Percentiles rank a stretch among this genome's conserved stretches.
Evolutionary conservation across 202 grass and related monocot genomes (phyloP).

Genomic region (Saccharum hybrid): DNA sequence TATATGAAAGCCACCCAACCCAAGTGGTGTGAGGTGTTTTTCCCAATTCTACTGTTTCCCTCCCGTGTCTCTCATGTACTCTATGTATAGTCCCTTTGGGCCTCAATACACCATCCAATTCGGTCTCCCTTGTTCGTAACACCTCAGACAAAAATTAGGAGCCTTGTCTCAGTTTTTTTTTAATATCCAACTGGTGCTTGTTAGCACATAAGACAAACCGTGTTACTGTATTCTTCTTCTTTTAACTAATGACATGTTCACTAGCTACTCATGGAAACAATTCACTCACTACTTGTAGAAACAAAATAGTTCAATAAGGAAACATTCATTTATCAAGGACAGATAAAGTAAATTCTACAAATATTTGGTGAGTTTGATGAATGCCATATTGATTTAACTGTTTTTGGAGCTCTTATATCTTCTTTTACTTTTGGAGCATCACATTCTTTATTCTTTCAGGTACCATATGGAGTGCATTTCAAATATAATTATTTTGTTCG

Average conservation of each 20-base stretch:
- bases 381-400: slow-evolving; percentile 3
- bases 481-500: slow-evolving; percentile 97
- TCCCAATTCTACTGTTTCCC: too few relatives aligned
- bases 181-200: background rate
- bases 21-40: too few relatives aligned
- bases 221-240: background rate
- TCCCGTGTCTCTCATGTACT: too few relatives aligned
- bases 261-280: slow-evolving; percentile 20
- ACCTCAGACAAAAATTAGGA: too few relatives aligned
- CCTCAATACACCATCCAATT: too few relatives aligned
- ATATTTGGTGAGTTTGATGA: slow-evolving; percentile 30
- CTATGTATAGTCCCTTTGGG: too few relatives aligned
- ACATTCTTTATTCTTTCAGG: slow-evolving; percentile 56
- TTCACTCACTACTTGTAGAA: background rate
- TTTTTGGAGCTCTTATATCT: slow-evolving; percentile 3
- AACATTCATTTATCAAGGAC: slow-evolving; percentile 15
- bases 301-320: slow-evolving; percentile 14
- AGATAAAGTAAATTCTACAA: slow-evolving; percentile 16
- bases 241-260: slow-evolving; percentile 25
- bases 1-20: too few relatives aligned
- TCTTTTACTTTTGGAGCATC: slow-evolving; percentile 1
- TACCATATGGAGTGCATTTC: slow-evolving; percentile 90
- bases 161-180: background rate
- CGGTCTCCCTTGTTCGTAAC: too few relatives aligned
- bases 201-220: slow-evolving; percentile 5